Conservation (phyloP, 441 rosid species). For the Iberis amara region DNA sequence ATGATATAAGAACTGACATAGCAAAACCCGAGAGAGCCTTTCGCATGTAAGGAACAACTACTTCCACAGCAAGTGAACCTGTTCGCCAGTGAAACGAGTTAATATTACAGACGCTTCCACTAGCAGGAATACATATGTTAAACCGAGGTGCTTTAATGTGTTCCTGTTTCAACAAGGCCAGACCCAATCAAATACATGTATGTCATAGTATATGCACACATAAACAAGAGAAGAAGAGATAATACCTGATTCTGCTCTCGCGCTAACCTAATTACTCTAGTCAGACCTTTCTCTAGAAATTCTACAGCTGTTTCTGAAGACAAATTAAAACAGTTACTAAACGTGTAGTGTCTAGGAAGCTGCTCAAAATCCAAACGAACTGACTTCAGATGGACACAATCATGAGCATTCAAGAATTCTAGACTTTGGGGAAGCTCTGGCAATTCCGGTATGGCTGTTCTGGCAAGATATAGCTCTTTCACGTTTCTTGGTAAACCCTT, state of each 20-base stretch:
- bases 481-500: constrained; percentile 20
- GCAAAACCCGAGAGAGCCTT: constrained; percentile 6
- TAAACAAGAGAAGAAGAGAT: not conserved
- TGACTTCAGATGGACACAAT: not conserved
- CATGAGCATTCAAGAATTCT: constrained; percentile 24
- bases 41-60: not conserved
- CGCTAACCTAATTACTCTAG: not conserved
- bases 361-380: not conserved
- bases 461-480: constrained; percentile 6
- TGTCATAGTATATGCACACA: not conserved
- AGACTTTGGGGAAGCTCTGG: constrained; percentile 16
- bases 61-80: not conserved
- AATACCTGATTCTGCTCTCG: constrained; percentile 5
- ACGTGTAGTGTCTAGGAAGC: constrained; percentile 6
- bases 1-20: constrained; percentile 15
- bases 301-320: not conserved
- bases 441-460: constrained; percentile 8
- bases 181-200: not conserved
- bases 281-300: not conserved
- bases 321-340: constrained; percentile 17
- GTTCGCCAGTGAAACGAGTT: not conserved
- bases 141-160: not conserved
- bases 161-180: constrained; percentile 1
- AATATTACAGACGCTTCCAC: not conserved
- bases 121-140: constrained; percentile 8